Conservation (phyloP, 805 yeast genomes). For the Hanseniaspora mollemarum region DNA sequence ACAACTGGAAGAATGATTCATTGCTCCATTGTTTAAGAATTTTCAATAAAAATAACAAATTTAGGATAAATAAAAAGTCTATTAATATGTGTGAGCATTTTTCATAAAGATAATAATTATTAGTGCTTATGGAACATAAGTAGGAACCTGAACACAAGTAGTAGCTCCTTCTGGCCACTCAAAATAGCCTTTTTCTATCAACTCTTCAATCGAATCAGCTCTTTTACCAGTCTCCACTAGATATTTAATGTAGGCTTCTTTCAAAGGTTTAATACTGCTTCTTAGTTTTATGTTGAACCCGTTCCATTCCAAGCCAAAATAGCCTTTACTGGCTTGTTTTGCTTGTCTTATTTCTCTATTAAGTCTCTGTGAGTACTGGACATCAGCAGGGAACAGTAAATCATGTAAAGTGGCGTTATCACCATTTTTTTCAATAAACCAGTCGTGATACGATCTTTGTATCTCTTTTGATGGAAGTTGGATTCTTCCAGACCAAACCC, state of each 20-base stretch:
- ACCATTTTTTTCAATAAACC: conserved; percentile 35
- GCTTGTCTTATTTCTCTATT: conserved; percentile 31
- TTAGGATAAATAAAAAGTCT: too few relatives aligned
- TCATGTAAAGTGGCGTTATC: conserved; percentile 41
- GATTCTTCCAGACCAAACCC: conserved; percentile 49
- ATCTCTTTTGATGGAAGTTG: conserved; percentile 38
- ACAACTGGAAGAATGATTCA: too few relatives aligned
- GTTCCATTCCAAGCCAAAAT: conserved; percentile 44
- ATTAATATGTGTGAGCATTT: background rate
- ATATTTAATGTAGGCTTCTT: conserved; percentile 36
- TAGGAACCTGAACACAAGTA: conserved; percentile 19
- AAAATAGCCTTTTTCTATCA: conserved; percentile 32
- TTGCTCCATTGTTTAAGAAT: too few relatives aligned
- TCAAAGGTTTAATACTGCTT: conserved; percentile 35
- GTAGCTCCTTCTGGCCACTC: conserved; percentile 25
- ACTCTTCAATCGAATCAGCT: conserved; percentile 33
- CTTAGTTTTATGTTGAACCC: conserved; percentile 36
- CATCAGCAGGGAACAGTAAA: conserved; percentile 46
- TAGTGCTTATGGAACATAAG: conserved; percentile 4
- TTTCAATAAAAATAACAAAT: background rate
- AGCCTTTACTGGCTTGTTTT: conserved; percentile 31
- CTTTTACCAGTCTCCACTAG: conserved; percentile 31
- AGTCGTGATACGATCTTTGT: conserved; percentile 37
- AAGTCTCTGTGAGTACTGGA: conserved; percentile 43
- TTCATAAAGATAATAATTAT: background rate